Base-by-base conservation (phyloP, 2,329 filamentous ascomycete species). In the Didymella keratinophila region DNA sequence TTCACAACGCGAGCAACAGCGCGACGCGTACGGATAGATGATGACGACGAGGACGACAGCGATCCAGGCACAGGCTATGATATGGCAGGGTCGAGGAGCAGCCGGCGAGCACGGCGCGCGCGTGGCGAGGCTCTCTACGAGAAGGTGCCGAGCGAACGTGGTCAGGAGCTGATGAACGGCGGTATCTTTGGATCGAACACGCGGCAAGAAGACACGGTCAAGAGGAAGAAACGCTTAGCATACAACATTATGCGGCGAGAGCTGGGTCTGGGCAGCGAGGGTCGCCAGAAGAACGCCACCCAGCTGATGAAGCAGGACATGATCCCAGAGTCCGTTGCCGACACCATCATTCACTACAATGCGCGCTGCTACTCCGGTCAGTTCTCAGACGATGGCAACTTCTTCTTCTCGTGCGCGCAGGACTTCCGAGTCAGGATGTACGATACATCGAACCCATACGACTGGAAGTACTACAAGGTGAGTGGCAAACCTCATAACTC, bases 391-490 rank as follows among this genome's bases (percentile, higher is more conserved):
- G 95, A 99, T 69, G 95, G 95, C 25, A 96, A 97, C 76, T 98
- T 98, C 80, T 98, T 97, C 80, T 98, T 94, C 74, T 89, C 90
- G 6, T 95, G 91, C 71, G 90, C 90, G 10, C 92, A 97, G 76
- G 93, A 98, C 77, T 97, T 97, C 79, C 90, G 88, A 67, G 93
- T 99, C 10, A 89, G 93, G 52, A 93, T 99, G 91, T 99, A 98
- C 78, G 94, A 98, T 76, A 98, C 95, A 0, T 93, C 91, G 1
- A 97, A 97, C 68, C 93, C 94, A 0, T 96, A 95, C 77, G 86
- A 93, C 64, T 99, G 95, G 95, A 90, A 89, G 74, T 93, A 97
- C 76, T 97, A 97, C 82, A 98, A 97, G 79, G 78, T 91, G 89
- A 76, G 64, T 44, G 25, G 41, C 25, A 21, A 49, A 47, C 4